phyloP scores from a whole-genome alignment of 2,329 filamentous ascomycete species.

The Colletotrichum tabaci region DNA sequence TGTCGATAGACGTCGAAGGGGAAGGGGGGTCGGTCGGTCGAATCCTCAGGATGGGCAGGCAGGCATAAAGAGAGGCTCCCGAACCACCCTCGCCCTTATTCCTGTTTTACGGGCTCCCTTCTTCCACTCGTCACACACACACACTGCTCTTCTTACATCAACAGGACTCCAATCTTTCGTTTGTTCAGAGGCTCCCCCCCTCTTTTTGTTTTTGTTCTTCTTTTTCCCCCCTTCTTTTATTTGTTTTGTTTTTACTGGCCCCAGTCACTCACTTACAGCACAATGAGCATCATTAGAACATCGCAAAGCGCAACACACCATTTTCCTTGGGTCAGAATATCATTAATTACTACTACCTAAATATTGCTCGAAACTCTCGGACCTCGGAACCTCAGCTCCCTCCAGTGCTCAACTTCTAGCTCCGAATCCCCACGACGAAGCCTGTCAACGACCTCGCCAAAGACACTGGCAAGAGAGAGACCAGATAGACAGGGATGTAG shows the following conservation, averaged over 20 bases:
- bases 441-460: slow-evolving; percentile 17
- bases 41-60: not conserved
- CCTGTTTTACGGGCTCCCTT: not conserved
- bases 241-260: slow-evolving; percentile 20
- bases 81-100: not conserved
- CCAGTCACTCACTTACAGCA: slow-evolving; percentile 30
- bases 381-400: slow-evolving; percentile 30
- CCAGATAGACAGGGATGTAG: slow-evolving; percentile 48
- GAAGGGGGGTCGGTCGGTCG: not conserved
- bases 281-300: not conserved
- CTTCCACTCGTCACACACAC: slow-evolving; percentile 1
- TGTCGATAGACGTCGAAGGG: not conserved
- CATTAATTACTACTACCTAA: slow-evolving; percentile 36
- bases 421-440: slow-evolving; percentile 6
- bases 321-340: slow-evolving; percentile 19
- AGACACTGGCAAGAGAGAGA: slow-evolving; percentile 41
- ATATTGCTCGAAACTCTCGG: slow-evolving; percentile 31
- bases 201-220: not conserved
- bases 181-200: slow-evolving; percentile 20
- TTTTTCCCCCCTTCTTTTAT: not conserved
- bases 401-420: not conserved
- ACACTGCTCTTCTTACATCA: not conserved
- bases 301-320: slow-evolving; percentile 31
- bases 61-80: slow-evolving; percentile 27
- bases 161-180: slow-evolving; percentile 26